Percentiles rank a stretch among this genome's conserved stretches.
Evolutionary conservation across 805 yeast genomes (phyloP).

Genomic region (Wickerhamiella occidentalis): DNA sequence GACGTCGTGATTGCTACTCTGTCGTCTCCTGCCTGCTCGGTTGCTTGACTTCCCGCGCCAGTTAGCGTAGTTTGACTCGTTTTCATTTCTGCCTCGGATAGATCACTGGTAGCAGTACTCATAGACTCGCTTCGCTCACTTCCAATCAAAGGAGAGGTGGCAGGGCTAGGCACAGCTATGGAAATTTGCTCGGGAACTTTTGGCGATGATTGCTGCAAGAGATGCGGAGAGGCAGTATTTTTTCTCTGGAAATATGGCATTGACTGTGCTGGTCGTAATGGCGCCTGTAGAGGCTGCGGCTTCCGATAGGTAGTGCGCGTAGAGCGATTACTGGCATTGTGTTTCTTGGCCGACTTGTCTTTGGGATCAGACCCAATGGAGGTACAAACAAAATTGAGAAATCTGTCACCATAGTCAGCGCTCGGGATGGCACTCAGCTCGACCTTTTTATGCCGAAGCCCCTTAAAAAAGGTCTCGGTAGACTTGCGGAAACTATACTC

Average conservation of each 20-base stretch:
- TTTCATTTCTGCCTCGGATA: background rate
- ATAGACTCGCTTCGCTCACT: constrained; percentile 1
- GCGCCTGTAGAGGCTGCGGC: background rate
- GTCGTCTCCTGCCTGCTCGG: background rate
- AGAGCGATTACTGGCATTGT: background rate
- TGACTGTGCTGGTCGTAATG: constrained; percentile 2
- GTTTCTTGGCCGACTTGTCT: background rate
- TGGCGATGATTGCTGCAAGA: background rate
- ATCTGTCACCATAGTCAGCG: constrained; percentile 76
- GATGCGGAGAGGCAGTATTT: background rate
- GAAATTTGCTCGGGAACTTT: background rate
- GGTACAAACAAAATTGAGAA: constrained; percentile 48
- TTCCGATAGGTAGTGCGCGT: background rate
- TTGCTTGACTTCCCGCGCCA: background rate
- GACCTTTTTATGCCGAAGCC: constrained; percentile 52
- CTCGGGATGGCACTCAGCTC: constrained; percentile 87
- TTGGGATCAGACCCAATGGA: constrained; percentile 7
- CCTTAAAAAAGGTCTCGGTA: constrained; percentile 77
- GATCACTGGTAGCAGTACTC: constrained; percentile 1
- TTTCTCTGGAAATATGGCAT: background rate
- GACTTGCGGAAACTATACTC: constrained; percentile 45
- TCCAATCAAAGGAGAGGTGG: background rate
- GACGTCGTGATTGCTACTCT: background rate
- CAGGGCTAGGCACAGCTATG: background rate
- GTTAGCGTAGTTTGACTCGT: background rate